Evolutionary conservation across 768 basidiomycete species (phyloP).

Genomic region (Candolleomyces efflorescens): DNA sequence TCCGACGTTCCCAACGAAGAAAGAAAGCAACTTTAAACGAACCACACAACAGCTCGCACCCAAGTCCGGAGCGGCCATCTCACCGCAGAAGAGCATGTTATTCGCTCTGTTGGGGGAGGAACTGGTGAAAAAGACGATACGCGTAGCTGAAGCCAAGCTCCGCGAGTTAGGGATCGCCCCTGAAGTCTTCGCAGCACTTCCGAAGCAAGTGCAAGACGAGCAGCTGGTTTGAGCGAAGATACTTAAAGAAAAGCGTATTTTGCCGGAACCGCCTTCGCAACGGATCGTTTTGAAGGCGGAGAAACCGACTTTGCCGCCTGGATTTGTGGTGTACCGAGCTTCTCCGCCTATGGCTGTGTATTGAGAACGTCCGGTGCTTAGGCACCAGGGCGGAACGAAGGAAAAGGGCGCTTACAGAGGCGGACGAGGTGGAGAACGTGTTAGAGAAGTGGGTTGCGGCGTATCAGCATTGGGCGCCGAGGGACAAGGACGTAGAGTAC

Average conservation of each 20-base stretch:
- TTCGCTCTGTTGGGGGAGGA: conserved; percentile 28
- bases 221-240: conserved; percentile 60
- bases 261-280: conserved; percentile 38
- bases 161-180: conserved; percentile 67
- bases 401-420: conserved; percentile 58
- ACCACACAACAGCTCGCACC: conserved; percentile 66
- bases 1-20: conserved; percentile 26
- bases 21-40: conserved; percentile 45
- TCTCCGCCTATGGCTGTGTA: conserved; percentile 57
- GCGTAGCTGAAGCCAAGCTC: conserved; percentile 55
- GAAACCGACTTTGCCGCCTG: conserved; percentile 35
- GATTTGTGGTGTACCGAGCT: conserved; percentile 38
- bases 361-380: conserved; percentile 45
- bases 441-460: conserved; percentile 74
- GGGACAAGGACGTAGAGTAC: conserved; percentile 68
- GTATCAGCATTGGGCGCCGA: conserved; percentile 60
- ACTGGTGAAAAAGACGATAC: conserved; percentile 29
- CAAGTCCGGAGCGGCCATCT: conserved; percentile 36
- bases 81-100: conserved; percentile 27
- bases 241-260: conserved; percentile 35
- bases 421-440: conserved; percentile 66
- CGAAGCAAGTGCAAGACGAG: conserved; percentile 66
- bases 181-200: conserved; percentile 62
- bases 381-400: conserved; percentile 52
- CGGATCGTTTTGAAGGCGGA: conserved; percentile 54